Conservation (phyloP, 805 yeast genomes). For the Hermanozyma aechmeae region DNA sequence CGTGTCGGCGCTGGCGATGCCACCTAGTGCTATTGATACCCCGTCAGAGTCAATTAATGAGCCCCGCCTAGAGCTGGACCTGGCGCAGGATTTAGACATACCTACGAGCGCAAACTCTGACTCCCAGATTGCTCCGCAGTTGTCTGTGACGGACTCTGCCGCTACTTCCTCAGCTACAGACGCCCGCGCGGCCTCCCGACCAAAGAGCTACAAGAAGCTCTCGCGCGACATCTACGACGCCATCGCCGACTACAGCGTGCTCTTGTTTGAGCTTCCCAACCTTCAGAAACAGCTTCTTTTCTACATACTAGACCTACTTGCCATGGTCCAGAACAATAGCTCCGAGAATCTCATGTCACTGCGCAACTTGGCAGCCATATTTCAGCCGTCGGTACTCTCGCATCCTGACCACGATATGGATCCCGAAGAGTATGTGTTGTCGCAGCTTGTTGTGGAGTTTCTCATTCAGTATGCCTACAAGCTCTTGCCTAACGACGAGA, state of each 20-base stretch:
- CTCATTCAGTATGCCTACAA: conserved; percentile 79
- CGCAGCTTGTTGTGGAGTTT: conserved; percentile 81
- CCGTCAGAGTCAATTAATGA: no score
- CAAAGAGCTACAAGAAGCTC: conserved; percentile 46
- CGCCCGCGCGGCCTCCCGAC: no score
- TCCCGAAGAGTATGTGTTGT: conserved; percentile 82
- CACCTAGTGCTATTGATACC: no score
- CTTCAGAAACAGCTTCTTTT: conserved; percentile 74
- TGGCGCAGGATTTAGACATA: no score
- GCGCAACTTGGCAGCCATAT: conserved; percentile 86
- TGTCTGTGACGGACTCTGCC: no score
- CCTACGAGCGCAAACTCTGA: no score
- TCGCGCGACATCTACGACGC: conserved; percentile 61
- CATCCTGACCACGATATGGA: conserved; percentile 90
- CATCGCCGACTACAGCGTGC: conserved; percentile 56
- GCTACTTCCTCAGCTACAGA: no score
- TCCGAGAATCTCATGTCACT: conserved; percentile 84
- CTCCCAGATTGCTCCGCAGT: no score
- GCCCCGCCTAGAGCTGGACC: no score
- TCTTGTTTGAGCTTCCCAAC: conserved; percentile 66
- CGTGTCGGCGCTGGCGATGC: no score
- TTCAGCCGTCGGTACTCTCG: conserved; percentile 91
- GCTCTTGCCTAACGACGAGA: conserved; percentile 49
- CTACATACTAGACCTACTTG: conserved; percentile 77
- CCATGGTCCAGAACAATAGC: conserved; percentile 75